Evolutionary conservation across 2,329 filamentous ascomycete species (phyloP), one percentile per base, ranked within the genome.

Genomic region (Dactylellina haptotyla): DNA sequence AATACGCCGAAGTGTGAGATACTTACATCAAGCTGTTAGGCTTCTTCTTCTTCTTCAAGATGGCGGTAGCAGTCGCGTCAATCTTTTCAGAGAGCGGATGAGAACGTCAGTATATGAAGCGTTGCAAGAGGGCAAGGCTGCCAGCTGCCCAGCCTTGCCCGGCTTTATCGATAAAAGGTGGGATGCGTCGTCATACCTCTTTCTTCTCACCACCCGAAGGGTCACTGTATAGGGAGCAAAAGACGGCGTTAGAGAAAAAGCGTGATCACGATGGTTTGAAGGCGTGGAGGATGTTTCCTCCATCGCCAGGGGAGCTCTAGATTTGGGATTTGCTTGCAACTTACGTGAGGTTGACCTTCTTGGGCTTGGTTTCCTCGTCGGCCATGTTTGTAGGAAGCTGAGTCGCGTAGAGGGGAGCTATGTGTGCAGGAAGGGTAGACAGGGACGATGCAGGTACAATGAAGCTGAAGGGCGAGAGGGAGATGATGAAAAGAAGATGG

Each of bases 1-100:
- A 46, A 73, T n/a, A 51, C 16, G n/a, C 48, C n/a, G n/a, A 16
- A 39, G 39, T 25, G 10, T 28, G 23, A 23, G 4, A 76, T 78
- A 82, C 89, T 82, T 86, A 96, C 93, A 99, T 96, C 82, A 99
- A 84, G 80, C 94, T 96, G 84, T 99, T 99, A 79, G 93, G 93
- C 92, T 99, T 99, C 93, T 99, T 99, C 90, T 99, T 99, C 88
- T 98, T 98, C 86, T 97, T 98, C 80, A 99, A 88, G 79, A 99
- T 99, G 78, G 95, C 95, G 48, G 95, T 99, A 59, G 95, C 88
- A 75, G 90, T 92, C 81, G 97, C 95, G 82, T 97, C 91, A 79
- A 92, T 89, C 89, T 96, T 79, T 76, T n/a, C n/a, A 69, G 46
- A 34, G n/a, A 51, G 43, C 71, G 79, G 61, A 23, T 46, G 41